These are phyloP conservation scores for Claviceps monticola DNA, from an alignment of 2,329 filamentous ascomycete genomes.

Conservation along the genomic window DNA sequence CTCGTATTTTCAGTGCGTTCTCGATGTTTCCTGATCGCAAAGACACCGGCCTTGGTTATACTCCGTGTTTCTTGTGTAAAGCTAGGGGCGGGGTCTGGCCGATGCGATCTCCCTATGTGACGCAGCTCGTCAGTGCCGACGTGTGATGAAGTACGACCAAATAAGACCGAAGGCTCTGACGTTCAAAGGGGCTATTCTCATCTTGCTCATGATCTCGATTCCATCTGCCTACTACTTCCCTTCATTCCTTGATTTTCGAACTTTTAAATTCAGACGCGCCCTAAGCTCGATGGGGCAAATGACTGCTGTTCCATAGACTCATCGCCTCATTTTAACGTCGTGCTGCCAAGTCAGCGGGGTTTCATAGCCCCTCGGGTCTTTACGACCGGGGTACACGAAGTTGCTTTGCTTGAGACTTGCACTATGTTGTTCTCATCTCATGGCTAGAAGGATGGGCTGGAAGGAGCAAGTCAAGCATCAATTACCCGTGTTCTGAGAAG, in stretches of 20 bases:
- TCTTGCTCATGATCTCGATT: background rate
- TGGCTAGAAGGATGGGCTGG: constrained; percentile 21
- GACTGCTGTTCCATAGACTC: constrained; percentile 1
- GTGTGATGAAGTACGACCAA: constrained; percentile 23
- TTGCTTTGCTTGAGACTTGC: background rate
- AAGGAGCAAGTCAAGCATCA: constrained; percentile 20
- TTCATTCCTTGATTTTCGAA: background rate
- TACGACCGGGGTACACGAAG: background rate
- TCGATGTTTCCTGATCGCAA: background rate
- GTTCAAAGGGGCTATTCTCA: background rate
- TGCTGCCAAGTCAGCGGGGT: background rate
- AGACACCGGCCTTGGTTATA: background rate
- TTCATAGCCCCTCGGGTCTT: background rate
- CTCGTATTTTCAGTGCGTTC: background rate
- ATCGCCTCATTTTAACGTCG: background rate
- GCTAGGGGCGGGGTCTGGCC: constrained; percentile 9
- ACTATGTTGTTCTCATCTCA: background rate
- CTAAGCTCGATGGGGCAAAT: background rate
- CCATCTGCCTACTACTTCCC: background rate
- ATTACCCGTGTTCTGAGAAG: constrained; percentile 19
- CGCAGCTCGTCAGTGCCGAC: constrained; percentile 15
- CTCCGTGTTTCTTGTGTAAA: constrained; percentile 4
- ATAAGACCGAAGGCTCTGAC: constrained; percentile 21
- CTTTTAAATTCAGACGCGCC: background rate
- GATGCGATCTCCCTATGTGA: constrained; percentile 19